Conservation (phyloP, 768 basidiomycete species). For the Filobasidium wieringae region DNA sequence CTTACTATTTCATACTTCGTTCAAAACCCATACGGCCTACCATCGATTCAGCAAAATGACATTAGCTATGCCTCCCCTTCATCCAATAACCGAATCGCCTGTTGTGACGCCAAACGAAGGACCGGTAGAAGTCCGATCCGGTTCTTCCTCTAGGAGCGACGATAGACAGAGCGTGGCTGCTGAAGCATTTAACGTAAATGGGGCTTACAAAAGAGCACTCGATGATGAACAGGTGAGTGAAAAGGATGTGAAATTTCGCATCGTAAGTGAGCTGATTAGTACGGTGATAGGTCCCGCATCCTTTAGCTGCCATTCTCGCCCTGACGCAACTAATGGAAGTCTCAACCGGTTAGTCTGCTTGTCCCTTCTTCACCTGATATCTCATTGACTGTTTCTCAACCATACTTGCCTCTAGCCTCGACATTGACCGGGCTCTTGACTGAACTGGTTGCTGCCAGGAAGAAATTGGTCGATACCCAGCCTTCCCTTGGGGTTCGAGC, state of each 20-base stretch:
- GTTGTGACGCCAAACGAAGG: neutral
- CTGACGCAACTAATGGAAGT: conserved; percentile 68
- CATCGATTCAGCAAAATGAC: conserved; percentile 3
- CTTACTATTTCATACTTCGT: no score
- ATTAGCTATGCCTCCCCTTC: neutral
- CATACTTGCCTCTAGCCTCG: conserved; percentile 19
- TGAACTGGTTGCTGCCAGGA: conserved; percentile 74
- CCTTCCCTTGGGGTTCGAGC: conserved; percentile 36
- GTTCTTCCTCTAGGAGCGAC: neutral
- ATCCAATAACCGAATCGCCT: conserved; percentile 2
- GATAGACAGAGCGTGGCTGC: neutral
- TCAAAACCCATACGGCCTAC: no score
- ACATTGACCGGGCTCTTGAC: conserved; percentile 39
- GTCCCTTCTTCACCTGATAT: neutral
- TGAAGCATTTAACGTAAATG: conserved; percentile 44
- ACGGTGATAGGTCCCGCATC: conserved; percentile 39
- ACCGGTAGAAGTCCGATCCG: neutral
- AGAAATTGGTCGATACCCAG: conserved; percentile 44
- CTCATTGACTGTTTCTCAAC: neutral
- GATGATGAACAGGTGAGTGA: conserved; percentile 54
- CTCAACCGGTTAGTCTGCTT: conserved; percentile 53
- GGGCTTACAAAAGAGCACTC: conserved; percentile 52
- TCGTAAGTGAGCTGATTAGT: neutral
- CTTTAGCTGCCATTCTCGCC: conserved; percentile 77
- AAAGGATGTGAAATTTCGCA: no score